phyloP scores from a whole-genome alignment of 75 land plant genomes.

The Selaginella tamariscina region DNA sequence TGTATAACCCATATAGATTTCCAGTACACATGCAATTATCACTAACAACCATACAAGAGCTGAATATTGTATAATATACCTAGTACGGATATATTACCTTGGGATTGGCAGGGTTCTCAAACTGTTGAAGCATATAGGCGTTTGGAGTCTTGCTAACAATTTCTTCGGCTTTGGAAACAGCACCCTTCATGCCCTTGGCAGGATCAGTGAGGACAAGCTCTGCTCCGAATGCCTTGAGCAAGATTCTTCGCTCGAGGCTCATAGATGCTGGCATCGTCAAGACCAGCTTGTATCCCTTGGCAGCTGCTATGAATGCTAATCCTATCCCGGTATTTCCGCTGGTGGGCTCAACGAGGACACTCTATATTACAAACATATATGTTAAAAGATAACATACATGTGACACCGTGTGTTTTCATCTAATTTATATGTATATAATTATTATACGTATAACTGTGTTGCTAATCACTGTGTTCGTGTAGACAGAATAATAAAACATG shows the following conservation, averaged over 20 bases:
- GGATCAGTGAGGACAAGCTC: slow-evolving; percentile 38
- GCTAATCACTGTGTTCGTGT: no score
- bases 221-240: slow-evolving; percentile 39
- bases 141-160: slow-evolving; percentile 26
- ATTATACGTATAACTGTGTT: no score
- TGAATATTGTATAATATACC: no score
- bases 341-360: slow-evolving; percentile 36
- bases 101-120: slow-evolving; percentile 41
- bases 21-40: no score
- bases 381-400: no score
- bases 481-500: no score
- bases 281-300: slow-evolving; percentile 41
- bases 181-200: slow-evolving; percentile 36
- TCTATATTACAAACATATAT: no score
- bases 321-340: slow-evolving; percentile 43
- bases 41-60: no score
- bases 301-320: slow-evolving; percentile 40
- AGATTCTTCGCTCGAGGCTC: slow-evolving; percentile 27
- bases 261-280: slow-evolving; percentile 40
- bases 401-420: no score
- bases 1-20: no score
- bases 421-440: no score
- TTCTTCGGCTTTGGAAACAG: slow-evolving; percentile 34
- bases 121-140: slow-evolving; percentile 40
- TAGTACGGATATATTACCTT: slow-evolving; percentile 27